Evolutionary conservation across 768 basidiomycete species (phyloP), one percentile per base, ranked within the genome.

Genomic region (Antrodiella citrinella): DNA sequence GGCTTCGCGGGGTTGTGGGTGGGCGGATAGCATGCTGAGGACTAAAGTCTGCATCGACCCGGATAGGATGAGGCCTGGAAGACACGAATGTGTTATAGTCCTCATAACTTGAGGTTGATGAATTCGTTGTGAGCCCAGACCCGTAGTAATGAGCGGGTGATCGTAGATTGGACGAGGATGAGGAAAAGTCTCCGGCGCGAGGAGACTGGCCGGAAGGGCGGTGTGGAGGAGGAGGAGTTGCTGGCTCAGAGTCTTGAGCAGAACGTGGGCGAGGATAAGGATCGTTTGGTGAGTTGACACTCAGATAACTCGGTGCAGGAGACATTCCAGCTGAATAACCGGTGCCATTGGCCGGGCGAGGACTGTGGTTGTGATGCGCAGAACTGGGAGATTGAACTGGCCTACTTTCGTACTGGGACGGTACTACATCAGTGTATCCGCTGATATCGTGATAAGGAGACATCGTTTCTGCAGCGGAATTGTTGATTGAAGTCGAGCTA

Each of bases 241-340:
- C n/a, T n/a, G n/a, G 60, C 47, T 79, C 76, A 44, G 30, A 47
- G 21, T 75, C 80, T n/a, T 73, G 60, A 11, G 83, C 80, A 25
- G 85, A 86, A 45, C 73, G 78, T 1, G 85, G 81, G 30, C 84
- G 75, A 18, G 78, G 73, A 58, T 73, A 77, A 1, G 82, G 80
- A 1, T 86, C 84, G 46, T 60, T 69, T 4, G 78, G 72, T 13
- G 77, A 74, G 48, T 72, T 63, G 20, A 54, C 30, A 43, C 41
- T 43, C 9, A 43, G 21, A 19, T 43, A 43, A 35, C 30, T 15
- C 30, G 7, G 30, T 35, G 7, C 30, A 7, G 30, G 30, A 35
- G 30, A 35, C 30, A 15, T 35, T 15, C 30, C 30, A 35, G 30
- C 30, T 35, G 30, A 35, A 35, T 35, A 35, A 7, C 30, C 30